These are phyloP conservation scores for Zymoseptoria brevis DNA, from an alignment of 2,329 filamentous ascomycete species.

Conservation along the genomic window DNA sequence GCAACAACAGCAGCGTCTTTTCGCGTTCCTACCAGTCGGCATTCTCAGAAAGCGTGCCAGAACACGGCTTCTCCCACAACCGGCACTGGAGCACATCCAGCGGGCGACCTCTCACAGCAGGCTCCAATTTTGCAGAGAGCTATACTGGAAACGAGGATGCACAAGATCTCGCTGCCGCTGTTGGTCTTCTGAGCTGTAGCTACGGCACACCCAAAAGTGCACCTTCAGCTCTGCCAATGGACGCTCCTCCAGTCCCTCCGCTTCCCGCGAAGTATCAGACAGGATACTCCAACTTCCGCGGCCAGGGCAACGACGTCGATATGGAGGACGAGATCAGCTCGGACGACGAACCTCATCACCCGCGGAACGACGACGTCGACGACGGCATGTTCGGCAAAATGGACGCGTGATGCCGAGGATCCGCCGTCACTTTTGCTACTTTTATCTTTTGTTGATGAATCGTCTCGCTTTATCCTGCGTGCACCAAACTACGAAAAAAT, in stretches of 20 bases:
- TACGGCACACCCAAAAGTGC: slow-evolving; percentile 70
- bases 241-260: slow-evolving; percentile 80
- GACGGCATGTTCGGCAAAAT: slow-evolving; percentile 93
- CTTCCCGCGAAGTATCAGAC: slow-evolving; percentile 69
- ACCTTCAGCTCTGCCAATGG: slow-evolving; percentile 54
- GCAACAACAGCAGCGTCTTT: slow-evolving; percentile 42
- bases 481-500: neutral
- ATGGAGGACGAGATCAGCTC: slow-evolving; percentile 43
- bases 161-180: slow-evolving; percentile 78
- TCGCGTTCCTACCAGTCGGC: slow-evolving; percentile 78
- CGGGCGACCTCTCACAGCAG: slow-evolving; percentile 66
- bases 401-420: slow-evolving; percentile 60
- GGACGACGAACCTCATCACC: slow-evolving; percentile 32
- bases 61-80: slow-evolving; percentile 49
- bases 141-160: slow-evolving; percentile 73
- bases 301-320: slow-evolving; percentile 35
- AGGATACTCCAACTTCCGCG: slow-evolving; percentile 19
- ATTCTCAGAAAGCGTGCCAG: slow-evolving; percentile 47
- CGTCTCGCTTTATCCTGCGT: neutral
- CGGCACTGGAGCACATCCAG: slow-evolving; percentile 62
- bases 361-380: slow-evolving; percentile 72
- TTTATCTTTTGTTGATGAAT: neutral
- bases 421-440: neutral
- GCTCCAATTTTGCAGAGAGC: slow-evolving; percentile 50
- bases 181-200: slow-evolving; percentile 84